Evolutionary conservation across 2,329 filamentous ascomycete genomes (phyloP), one percentile per base, ranked within the genome.

Genomic region (Pseudovirgaria hyperparasitica): DNA sequence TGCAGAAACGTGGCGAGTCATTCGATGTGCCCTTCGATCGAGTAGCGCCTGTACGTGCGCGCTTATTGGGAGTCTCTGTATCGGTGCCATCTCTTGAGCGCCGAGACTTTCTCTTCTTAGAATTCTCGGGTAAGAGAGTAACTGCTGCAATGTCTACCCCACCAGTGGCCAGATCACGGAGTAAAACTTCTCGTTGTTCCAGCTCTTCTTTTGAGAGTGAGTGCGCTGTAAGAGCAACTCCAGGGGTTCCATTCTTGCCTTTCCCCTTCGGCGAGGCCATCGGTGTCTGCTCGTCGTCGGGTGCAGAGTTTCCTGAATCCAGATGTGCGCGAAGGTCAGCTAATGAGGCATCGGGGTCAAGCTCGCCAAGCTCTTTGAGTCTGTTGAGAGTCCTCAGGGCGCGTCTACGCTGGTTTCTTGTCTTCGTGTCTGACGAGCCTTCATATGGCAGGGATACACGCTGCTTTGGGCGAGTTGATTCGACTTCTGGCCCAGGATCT

Each of bases 11-110:
- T 4, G 87, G 60, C 5, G 79, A 76, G 6, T 75, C 74, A 40
- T 85, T 82, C 0, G 87, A 50, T 30, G 86, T 58, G 37, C 81
- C 68, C 28, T 71, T 66, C 3, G 74, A 71, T 27, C 76, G 74
- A 10, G 63, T 67, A 16, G 82, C 30, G 41, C 76, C 66, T 18
- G 75, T 48, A 11, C 46, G 53, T 3, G 54, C 54, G 23, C 60
- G 56, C 19, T 41, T 34, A 9, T 23, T 16, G 7, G 29, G 10
- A 18, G 19, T 16, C 19, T 31, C 15, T 7, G 13, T 12, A 23
- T 22, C 26, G n/a, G n/a, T n/a, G 26, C n/a, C 23, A 27, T 1
- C 42, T 32, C 13, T 57, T 45, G 42, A 56, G 56, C 15, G 45
- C 36, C 21, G 42, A 44, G 5, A 14, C 28, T 33, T 34, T 42